Base-by-base conservation (phyloP, 768 basidiomycete genomes). In the Harrya chromipes region DNA sequence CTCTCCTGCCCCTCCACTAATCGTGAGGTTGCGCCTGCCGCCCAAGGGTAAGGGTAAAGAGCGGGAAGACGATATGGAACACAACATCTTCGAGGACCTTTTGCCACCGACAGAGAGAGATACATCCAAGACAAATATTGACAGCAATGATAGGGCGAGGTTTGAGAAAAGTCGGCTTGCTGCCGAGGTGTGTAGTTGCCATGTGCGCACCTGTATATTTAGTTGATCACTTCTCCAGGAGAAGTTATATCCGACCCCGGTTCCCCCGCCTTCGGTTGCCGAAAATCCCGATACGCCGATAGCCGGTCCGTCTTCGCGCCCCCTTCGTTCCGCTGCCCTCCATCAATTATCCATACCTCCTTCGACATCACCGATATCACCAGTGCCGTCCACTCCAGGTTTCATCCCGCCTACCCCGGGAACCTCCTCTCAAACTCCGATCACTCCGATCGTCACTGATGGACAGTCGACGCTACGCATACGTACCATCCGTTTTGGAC, bases 401-500 rank as follows among this genome's bases (percentile, higher is more conserved):
- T 36, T 63, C 41, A 21, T 65, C 24, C 61, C 68, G 14, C 53
- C 57, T 12, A 67, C 76, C 68, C 56, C 70, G 61, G 55, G 65
- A 63, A 55, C 60, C 49, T 46, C 67, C 69, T 47, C 71, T 7
- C 60, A 60, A 53, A 63, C 65, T 3, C 68, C 68, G 8, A 62
- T 55, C 51, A 66, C 64, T 11, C 66, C 66, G n/a, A 48, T 47
- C 4, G 19, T 51, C 35, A 23, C 53, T 42, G 58, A 61, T 19
- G 52, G 62, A 50, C 54, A 60, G 46, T 57, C 63, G 2, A 63
- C 68, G 27, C 78, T 87, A 39, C 84, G 85, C 55, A 97, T 95
- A 75, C 86, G 83, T 47, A 83, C 80, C 47, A 93, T 97, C 54
- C 84, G 93, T 24, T 94, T 97, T 59, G 94, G 94, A 23, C 77